Evolutionary conservation across 2,329 filamentous ascomycete species (phyloP).

Genomic region (Penicillium brasilianum): DNA sequence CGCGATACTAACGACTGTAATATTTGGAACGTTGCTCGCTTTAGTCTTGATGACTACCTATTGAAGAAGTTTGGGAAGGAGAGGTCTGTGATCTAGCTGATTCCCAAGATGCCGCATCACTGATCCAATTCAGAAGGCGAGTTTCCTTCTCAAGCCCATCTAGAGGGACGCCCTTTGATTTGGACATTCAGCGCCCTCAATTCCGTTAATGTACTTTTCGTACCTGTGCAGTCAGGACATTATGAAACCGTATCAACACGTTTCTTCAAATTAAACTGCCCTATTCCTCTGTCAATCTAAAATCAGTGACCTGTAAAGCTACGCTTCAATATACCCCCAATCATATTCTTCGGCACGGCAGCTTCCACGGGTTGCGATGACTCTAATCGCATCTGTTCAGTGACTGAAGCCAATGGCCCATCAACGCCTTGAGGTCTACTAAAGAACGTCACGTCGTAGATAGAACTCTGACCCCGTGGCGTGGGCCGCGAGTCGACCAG

Average conservation of each 20-base stretch:
- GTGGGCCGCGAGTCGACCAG: neutral
- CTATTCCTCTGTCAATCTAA: neutral
- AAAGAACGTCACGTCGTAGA: constrained; percentile 18
- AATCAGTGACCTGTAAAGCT: neutral
- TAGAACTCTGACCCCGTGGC: neutral
- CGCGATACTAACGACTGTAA: too few relatives aligned
- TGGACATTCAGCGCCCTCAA: too few relatives aligned
- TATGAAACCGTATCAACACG: neutral
- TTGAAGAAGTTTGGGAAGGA: too few relatives aligned
- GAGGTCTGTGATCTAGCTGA: too few relatives aligned
- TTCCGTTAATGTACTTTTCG: too few relatives aligned
- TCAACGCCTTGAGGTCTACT: constrained; percentile 16
- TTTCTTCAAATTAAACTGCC: neutral
- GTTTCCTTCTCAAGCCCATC: too few relatives aligned
- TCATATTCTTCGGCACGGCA: constrained; percentile 12
- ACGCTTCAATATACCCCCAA: neutral
- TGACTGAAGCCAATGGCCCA: constrained; percentile 9
- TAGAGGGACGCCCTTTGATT: too few relatives aligned
- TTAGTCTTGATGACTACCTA: too few relatives aligned
- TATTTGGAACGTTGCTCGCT: too few relatives aligned
- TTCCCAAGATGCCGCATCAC: too few relatives aligned
- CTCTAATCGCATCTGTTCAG: constrained; percentile 13
- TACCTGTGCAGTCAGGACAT: neutral
- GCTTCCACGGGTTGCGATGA: neutral
- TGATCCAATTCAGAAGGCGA: too few relatives aligned